phyloP scores from a whole-genome alignment of 2,329 filamentous ascomycete genomes.

The Fusarium nodosum region DNA sequence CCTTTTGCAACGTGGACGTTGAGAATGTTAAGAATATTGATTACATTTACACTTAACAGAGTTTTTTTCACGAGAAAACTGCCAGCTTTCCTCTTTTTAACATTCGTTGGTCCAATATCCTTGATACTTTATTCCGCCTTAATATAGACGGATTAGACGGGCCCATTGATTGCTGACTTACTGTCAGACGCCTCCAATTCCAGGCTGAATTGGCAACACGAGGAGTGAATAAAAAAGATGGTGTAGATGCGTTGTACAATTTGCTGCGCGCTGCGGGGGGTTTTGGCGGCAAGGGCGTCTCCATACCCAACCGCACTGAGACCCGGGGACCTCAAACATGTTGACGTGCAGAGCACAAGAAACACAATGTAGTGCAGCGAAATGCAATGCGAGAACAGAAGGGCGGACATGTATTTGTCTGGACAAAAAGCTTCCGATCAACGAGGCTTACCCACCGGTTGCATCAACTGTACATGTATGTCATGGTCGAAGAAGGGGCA shows the following conservation, averaged over 20 bases:
- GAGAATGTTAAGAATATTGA: constrained; percentile 5
- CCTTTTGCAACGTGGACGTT: constrained; percentile 5
- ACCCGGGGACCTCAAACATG: constrained; percentile 39
- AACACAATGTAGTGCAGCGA: constrained; percentile 22
- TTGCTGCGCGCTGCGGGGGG: constrained; percentile 51
- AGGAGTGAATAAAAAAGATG: constrained; percentile 39
- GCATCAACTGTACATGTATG: constrained; percentile 29
- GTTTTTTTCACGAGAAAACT: neutral
- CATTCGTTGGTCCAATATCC: neutral
- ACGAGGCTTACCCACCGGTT: constrained; percentile 43
- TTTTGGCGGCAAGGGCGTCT: constrained; percentile 60
- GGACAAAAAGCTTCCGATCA: constrained; percentile 35
- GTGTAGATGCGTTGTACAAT: constrained; percentile 64
- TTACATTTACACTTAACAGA: constrained; percentile 7
- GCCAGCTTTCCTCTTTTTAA: neutral
- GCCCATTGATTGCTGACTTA: constrained; percentile 7
- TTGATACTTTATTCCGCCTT: neutral
- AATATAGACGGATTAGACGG: constrained; percentile 7
- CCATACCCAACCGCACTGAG: constrained; percentile 63
- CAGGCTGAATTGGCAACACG: constrained; percentile 32
- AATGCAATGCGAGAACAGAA: constrained; percentile 28
- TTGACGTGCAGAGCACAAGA: constrained; percentile 44
- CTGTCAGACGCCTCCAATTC: constrained; percentile 12
- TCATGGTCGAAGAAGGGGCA: constrained; percentile 11
- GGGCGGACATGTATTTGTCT: constrained; percentile 39